Evolutionary conservation across 2,329 filamentous ascomycete species (phyloP), one percentile per base, ranked within the genome.

Genomic region (Xylariaceae sp.): DNA sequence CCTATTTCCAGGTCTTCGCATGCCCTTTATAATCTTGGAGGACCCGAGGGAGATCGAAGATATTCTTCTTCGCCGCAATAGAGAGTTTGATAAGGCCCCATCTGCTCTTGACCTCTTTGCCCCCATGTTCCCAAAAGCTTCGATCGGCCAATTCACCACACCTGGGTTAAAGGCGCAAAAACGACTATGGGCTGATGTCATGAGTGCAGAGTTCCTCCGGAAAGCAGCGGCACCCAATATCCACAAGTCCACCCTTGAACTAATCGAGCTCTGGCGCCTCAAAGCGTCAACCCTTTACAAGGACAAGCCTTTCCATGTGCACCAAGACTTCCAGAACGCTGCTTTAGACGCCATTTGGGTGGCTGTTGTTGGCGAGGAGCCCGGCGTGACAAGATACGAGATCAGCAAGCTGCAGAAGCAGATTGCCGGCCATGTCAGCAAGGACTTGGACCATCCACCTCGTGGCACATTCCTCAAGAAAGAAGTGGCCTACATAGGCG

Each of bases 271-370:
- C 4, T 59, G 54, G 55, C 30, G 40, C 3, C 32, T 46, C 14
- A 56, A 50, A 31, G 38, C 42, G 2, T 16, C 33, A 2, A 40
- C 37, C 1, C 2, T 39, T 3, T 31, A 34, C 10, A 39, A 39
- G 5, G 23, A 41, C 3, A 16, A 41, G 14, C 49, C 60, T 2
- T 64, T 67, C 33, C 37, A 39, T 6, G 55, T 50, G 4, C 24
- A 33, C 1, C 38, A 56, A 4, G 63, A 66, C 35, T 47, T 65
- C 18, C 43, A 47, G 36, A 43, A 56, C 19, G 52, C 49, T 1
- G 52, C 57, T 0, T 43, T 66, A 17, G 61, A 65, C 38, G 55
- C 49, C 11, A 59, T 64, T 18, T 64, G 56, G 56, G 57, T 54
- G 1, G 54, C 52, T 7, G 43, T 58, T 1, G 50, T 63, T 11